These are phyloP conservation scores for Isoetes taiwanensis DNA, from an alignment of 75 land plant species.

Conservation along the genomic window DNA sequence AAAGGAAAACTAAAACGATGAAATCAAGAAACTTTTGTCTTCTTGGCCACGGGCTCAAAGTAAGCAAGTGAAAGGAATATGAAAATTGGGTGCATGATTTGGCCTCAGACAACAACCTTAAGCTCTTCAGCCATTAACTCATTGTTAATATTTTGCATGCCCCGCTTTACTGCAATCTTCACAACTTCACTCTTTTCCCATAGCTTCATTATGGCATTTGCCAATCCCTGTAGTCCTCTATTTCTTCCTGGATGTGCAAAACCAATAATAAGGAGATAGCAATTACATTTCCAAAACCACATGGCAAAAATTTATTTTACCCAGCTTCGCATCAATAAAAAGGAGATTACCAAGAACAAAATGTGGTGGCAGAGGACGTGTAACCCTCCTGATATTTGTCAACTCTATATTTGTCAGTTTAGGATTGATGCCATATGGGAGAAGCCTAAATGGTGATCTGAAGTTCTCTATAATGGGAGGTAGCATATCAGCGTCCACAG, in stretches of 20 bases:
- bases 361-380: constrained; percentile 52
- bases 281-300: background rate
- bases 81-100: too few relatives aligned
- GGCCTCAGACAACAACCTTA: constrained; percentile 28
- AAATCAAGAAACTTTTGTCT: background rate
- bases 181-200: constrained; percentile 68
- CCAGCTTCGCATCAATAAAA: background rate
- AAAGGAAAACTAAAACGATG: background rate
- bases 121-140: constrained; percentile 74
- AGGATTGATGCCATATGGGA: constrained; percentile 34
- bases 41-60: background rate
- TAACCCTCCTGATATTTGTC: constrained; percentile 39
- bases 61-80: too few relatives aligned
- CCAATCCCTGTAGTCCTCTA: constrained; percentile 51
- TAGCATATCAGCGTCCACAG: constrained; percentile 67
- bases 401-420: constrained; percentile 23
- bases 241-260: constrained; percentile 54
- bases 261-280: too few relatives aligned
- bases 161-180: constrained; percentile 68
- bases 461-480: constrained; percentile 36
- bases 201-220: constrained; percentile 51
- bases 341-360: constrained; percentile 51
- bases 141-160: constrained; percentile 43
- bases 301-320: background rate
- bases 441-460: constrained; percentile 42